Conservation (phyloP, 2,329 filamentous ascomycete genomes). For the Scolecobasidium constrictum region DNA sequence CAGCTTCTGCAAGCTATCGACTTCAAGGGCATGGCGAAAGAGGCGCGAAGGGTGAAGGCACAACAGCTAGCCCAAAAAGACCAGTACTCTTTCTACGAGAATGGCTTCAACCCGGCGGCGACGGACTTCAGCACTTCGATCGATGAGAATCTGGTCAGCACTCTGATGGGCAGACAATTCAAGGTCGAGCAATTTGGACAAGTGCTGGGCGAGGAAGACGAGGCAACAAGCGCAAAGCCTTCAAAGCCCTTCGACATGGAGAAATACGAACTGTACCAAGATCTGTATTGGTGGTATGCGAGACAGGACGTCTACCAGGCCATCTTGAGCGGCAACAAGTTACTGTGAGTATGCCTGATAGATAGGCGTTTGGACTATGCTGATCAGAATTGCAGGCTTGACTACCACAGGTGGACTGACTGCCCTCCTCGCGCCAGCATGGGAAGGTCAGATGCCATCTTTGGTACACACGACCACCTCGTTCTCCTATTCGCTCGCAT, state of each 20-base stretch:
- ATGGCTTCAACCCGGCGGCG: background rate
- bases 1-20: constrained; percentile 77
- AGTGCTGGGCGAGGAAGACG: constrained; percentile 21
- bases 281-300: constrained; percentile 91
- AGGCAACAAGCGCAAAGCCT: constrained; percentile 15
- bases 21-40: constrained; percentile 59
- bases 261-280: constrained; percentile 68
- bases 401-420: constrained; percentile 71
- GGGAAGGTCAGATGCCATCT: constrained; percentile 66
- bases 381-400: constrained; percentile 45
- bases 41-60: constrained; percentile 55
- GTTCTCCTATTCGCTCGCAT: constrained; percentile 72
- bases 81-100: background rate
- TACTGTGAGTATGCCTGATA: constrained; percentile 50
- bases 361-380: background rate
- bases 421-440: constrained; percentile 77
- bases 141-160: constrained; percentile 42
- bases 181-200: constrained; percentile 48
- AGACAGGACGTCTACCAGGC: constrained; percentile 93
- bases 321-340: constrained; percentile 70
- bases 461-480: constrained; percentile 82
- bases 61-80: background rate
- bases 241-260: constrained; percentile 52
- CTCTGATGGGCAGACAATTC: constrained; percentile 45
- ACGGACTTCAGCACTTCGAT: constrained; percentile 13